Base-by-base conservation (phyloP, 306 rosid genomes). In the Quercus rubra region DNA sequence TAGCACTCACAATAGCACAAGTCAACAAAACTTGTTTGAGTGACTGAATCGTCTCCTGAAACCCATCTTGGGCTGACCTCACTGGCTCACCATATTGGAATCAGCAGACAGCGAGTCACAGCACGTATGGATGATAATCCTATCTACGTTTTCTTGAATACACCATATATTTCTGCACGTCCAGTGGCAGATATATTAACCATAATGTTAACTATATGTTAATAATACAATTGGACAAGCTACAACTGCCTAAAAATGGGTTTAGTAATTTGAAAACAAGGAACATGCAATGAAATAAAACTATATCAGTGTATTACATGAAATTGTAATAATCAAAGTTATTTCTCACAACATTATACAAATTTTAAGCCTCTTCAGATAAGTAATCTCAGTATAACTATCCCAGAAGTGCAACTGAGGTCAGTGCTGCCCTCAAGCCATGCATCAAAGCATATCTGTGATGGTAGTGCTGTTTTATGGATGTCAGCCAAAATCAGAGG, bases 351-450 rank as follows among this genome's bases (percentile, higher is more conserved):
- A 80, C 62, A 46, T 62, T 80, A 63, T 71, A 63, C 77, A 81
- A 74, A 55, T 49, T 19, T 63, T 10, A 79, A 71, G 88, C 78
- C 83, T 78, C 79, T 54, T 75, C 56, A 75, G 61, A 52, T 14
- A 64, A 66, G 73, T 70, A 74, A 52, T 51, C 46, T 21, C 28
- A 28, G 63, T 77, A 80, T 70, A 43, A 51, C 28, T 77, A 73
- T 59, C 75, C 63, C 58, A 5, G 41, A 58, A 28, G 71, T 62
- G 78, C 27, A 68, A 28, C 35, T 41, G 55, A 59, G 55, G 72
- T 55, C 6, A 41, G 33, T 38, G 70, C n/a, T 64, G 80, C 31
- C 38, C 67, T 79, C 74, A 28, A 27, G 81, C 70, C 71, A 68
- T 8, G 72, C 27, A 80, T 55, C 30, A 79, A 25, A 80, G 21